Evolutionary conservation across 169 alveolate species (phyloP).

Genomic region (Neospora caninum): DNA sequence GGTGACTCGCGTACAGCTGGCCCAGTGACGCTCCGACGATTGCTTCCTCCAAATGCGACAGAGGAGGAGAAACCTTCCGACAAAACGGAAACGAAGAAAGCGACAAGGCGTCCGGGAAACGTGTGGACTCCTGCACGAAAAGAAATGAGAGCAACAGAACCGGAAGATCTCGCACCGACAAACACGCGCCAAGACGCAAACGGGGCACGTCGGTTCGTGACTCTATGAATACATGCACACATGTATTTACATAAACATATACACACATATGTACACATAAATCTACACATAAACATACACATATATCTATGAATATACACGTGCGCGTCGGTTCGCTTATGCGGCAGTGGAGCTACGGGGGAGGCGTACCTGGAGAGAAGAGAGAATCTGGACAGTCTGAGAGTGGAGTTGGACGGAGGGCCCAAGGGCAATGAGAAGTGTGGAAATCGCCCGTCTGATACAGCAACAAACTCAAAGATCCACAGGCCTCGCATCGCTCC

Average conservation of each 20-base stretch:
- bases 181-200: neutral
- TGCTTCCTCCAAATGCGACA: slow-evolving; percentile 25
- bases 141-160: neutral
- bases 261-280: too few relatives aligned
- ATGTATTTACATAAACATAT: too few relatives aligned
- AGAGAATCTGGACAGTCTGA: neutral
- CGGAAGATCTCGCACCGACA: neutral
- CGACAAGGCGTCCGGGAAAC: slow-evolving; percentile 31
- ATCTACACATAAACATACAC: too few relatives aligned
- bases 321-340: too few relatives aligned
- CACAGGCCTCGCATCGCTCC: too few relatives aligned
- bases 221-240: too few relatives aligned
- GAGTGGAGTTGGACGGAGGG: slow-evolving; percentile 19
- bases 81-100: neutral
- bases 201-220: neutral
- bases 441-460: slow-evolving; percentile 18
- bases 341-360: neutral
- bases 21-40: slow-evolving; percentile 19
- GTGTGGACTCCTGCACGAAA: slow-evolving; percentile 31
- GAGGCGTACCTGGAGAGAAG: slow-evolving; percentile 32
- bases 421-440: slow-evolving; percentile 14
- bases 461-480: neutral
- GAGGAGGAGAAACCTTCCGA: neutral
- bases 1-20: slow-evolving; percentile 34
- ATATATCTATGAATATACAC: neutral